Conservation (phyloP, 108 stramenopile genomes). For the Asterionellopsis glacialis region DNA sequence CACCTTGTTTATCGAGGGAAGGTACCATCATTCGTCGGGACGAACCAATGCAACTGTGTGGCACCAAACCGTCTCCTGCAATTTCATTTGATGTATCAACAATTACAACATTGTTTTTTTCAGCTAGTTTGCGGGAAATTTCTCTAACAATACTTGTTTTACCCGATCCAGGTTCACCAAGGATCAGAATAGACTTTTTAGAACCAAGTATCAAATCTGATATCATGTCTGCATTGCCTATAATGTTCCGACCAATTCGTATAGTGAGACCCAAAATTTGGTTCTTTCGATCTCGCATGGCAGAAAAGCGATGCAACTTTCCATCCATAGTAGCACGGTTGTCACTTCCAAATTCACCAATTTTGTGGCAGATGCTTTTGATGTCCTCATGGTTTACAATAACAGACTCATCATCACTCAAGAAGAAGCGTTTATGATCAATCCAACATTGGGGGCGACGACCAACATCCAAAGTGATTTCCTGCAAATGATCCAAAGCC, state of each 20-base stretch:
- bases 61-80: conserved; percentile 49
- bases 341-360: conserved; percentile 18
- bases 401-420: neutral
- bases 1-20: conserved; percentile 27
- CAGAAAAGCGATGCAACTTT: conserved; percentile 19
- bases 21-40: conserved; percentile 62
- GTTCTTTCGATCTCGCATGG: conserved; percentile 15
- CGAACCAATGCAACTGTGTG: conserved; percentile 48
- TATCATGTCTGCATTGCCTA: conserved; percentile 30
- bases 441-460: conserved; percentile 17
- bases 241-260: conserved; percentile 31
- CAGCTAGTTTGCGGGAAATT: conserved; percentile 27
- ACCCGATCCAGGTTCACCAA: conserved; percentile 22
- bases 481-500: neutral
- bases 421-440: conserved; percentile 8
- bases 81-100: conserved; percentile 70
- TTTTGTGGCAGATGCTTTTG: neutral
- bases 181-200: conserved; percentile 15
- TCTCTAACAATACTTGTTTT: conserved; percentile 53
- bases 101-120: conserved; percentile 30
- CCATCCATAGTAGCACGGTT: conserved; percentile 26
- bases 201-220: conserved; percentile 28
- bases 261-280: conserved; percentile 37
- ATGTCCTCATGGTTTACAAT: conserved; percentile 2
- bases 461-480: conserved; percentile 18